Evolutionary conservation across 768 basidiomycete genomes (phyloP).

Genomic region (Boletus rufocinnamomeus): DNA sequence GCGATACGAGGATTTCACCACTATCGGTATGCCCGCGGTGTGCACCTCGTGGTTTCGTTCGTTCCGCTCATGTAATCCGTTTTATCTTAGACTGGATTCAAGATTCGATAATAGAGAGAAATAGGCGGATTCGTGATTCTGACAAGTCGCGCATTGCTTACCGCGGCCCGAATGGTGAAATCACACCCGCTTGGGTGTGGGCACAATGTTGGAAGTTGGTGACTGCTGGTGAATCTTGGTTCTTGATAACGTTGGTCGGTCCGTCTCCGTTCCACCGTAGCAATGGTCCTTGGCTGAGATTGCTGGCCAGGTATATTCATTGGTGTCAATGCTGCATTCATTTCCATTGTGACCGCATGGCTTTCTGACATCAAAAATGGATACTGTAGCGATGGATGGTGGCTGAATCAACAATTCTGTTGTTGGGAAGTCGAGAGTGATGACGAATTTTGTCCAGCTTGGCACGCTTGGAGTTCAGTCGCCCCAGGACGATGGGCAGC

Average conservation of each 20-base stretch:
- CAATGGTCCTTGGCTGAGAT: slow-evolving; percentile 4
- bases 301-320: slow-evolving; percentile 73
- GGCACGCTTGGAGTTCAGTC: slow-evolving; percentile 86
- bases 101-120: slow-evolving; percentile 88
- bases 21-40: slow-evolving; percentile 66
- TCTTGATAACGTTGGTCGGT: slow-evolving; percentile 91
- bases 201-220: slow-evolving; percentile 57
- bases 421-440: slow-evolving; percentile 94
- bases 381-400: slow-evolving; percentile 96
- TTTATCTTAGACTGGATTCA: slow-evolving; percentile 85
- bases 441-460: slow-evolving; percentile 84
- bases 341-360: slow-evolving; percentile 96
- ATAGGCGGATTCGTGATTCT: slow-evolving; percentile 68
- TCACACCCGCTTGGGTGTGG: slow-evolving; percentile 62
- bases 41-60: slow-evolving; percentile 15
- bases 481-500: slow-evolving; percentile 75
- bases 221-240: slow-evolving; percentile 85
- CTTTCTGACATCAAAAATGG: slow-evolving; percentile 97
- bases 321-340: slow-evolving; percentile 91
- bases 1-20: slow-evolving; percentile 93
- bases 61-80: slow-evolving; percentile 14
- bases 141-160: slow-evolving; percentile 41
- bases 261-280: slow-evolving; percentile 35
- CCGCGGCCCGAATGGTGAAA: slow-evolving; percentile 50
- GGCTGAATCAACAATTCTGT: slow-evolving; percentile 97